Evolutionary conservation across 2,329 filamentous ascomycete genomes (phyloP).

Genomic region (Albifimbria verrucaria): DNA sequence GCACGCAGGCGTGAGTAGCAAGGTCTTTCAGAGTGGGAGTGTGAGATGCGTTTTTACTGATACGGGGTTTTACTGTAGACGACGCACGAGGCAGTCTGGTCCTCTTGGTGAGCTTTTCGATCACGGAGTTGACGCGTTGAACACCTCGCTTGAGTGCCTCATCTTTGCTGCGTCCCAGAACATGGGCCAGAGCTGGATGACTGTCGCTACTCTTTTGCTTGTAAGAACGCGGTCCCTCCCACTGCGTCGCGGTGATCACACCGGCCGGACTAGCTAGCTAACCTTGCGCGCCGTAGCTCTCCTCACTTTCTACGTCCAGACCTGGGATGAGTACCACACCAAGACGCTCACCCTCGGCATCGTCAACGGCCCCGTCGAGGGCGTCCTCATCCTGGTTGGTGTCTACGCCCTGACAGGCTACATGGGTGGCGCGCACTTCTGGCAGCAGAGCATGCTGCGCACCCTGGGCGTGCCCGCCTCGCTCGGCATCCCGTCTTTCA

Average conservation of each 20-base stretch:
- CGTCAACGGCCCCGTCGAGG: conserved; percentile 92
- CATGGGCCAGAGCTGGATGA: conserved; percentile 88
- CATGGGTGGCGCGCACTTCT: conserved; percentile 87
- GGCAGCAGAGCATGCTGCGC: conserved; percentile 78
- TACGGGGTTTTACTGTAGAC: conserved; percentile 40
- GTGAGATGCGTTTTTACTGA: conserved; percentile 6
- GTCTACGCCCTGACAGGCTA: conserved; percentile 83
- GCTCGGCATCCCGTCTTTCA: conserved; percentile 60
- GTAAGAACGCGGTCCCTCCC: conserved; percentile 42
- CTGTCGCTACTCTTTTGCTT: conserved; percentile 75
- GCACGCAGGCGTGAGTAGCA: conserved; percentile 75
- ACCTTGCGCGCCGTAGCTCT: conserved; percentile 51
- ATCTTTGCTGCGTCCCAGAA: conserved; percentile 93
- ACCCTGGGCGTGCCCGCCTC: conserved; percentile 66
- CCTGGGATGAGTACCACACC: conserved; percentile 99
- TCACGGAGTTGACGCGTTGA: conserved; percentile 94
- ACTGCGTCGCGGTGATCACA: not conserved
- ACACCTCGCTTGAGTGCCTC: conserved; percentile 89
- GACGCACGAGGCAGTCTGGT: conserved; percentile 87
- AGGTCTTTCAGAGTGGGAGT: not conserved
- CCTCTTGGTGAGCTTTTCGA: conserved; percentile 96
- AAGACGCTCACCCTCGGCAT: conserved; percentile 90
- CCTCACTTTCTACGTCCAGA: conserved; percentile 97
- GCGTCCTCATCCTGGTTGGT: conserved; percentile 76
- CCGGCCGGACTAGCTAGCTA: conserved; percentile 5